Base-by-base conservation (phyloP, 139 green algal genomes). In the Zygnema circumcarinatum region DNA sequence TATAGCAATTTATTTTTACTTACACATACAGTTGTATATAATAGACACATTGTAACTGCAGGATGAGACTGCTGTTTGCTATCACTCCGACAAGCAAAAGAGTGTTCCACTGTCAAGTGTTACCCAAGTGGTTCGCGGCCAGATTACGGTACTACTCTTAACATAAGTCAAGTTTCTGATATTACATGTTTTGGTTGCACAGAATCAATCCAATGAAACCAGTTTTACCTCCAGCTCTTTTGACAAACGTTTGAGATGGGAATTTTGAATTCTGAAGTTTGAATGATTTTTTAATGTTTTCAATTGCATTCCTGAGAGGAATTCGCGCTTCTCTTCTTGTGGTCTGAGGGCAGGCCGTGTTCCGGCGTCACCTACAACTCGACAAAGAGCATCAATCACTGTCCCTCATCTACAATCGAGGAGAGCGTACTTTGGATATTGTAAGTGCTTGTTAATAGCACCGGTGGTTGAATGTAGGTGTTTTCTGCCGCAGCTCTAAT, bases 381-480 rank as follows among this genome's bases (percentile, higher is more conserved):
- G 38, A 91, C 73, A 79, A 81, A 38, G 88, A 92, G 41, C 35
- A 81, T 73, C 62, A 82, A 69, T 90, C 83, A 38, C 86, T 92
- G 31, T 90, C 83, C 16, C 74, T 92, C 32, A 90, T 92, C 76
- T 90, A 90, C 76, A 53, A 74, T 22, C 85, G 80, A 38, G 82
- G 83, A 11, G 74, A 86, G 11, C 38, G 41, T 2, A 72, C 83
- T 31, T 40, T 90, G 20, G 88, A 92, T 72, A n/a, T 91, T 38
- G 87, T 91, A 67, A 90, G 87, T 90, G 7, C n/a, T 87, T 79
- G 38, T 20, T 1, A 79, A 41, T n/a, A 33, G 38, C 72, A n/a
- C n/a, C n/a, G n/a, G n/a, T n/a, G n/a, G n/a, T n/a, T n/a, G n/a
- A n/a, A n/a, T n/a, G n/a, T n/a, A n/a, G n/a, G n/a, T n/a, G n/a